Conservation (phyloP, 805 yeast species). For the Scheffersomyces coipomensis region DNA sequence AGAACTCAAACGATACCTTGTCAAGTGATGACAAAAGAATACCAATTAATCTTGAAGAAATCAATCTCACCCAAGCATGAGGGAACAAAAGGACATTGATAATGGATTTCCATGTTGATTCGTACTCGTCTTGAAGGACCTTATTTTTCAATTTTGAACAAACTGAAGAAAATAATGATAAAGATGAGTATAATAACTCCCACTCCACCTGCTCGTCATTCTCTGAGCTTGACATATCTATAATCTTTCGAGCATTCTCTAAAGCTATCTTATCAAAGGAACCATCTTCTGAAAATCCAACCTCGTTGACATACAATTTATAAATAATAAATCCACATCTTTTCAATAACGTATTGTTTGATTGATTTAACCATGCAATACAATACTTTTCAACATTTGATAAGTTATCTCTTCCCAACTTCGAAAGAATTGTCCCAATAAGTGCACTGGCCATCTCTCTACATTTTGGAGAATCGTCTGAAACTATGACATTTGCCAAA, state of each 20-base stretch:
- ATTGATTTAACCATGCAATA: constrained; percentile 63
- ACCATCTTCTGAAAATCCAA: constrained; percentile 40
- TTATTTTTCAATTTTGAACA: constrained; percentile 34
- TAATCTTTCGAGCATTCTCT: constrained; percentile 19
- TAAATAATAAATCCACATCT: constrained; percentile 76
- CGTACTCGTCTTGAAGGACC: constrained; percentile 27
- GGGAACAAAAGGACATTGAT: constrained; percentile 69
- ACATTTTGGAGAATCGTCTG: constrained; percentile 77
- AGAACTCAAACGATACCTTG: constrained; percentile 29
- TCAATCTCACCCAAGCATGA: constrained; percentile 86
- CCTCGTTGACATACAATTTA: constrained; percentile 54
- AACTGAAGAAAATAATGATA: constrained; percentile 49
- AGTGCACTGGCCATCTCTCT: constrained; percentile 78
- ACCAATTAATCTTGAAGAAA: constrained; percentile 60
- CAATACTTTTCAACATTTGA: constrained; percentile 41
- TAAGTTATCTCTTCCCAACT: constrained; percentile 36
- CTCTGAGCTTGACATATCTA: constrained; percentile 15
- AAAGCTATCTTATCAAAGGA: constrained; percentile 40
- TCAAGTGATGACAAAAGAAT: constrained; percentile 44
- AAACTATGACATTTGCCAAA: constrained; percentile 69
- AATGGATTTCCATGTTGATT: constrained; percentile 49
- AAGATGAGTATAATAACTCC: constrained; percentile 73
- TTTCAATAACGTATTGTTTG: constrained; percentile 48
- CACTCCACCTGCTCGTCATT: constrained; percentile 56
- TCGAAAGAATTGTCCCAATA: constrained; percentile 52